A percentile compares a stretch with the other conserved stretches of the same genome.
phyloP scores from a whole-genome alignment of 2,329 filamentous ascomycete genomes.

The Cylindrodendrum hubeiense region DNA sequence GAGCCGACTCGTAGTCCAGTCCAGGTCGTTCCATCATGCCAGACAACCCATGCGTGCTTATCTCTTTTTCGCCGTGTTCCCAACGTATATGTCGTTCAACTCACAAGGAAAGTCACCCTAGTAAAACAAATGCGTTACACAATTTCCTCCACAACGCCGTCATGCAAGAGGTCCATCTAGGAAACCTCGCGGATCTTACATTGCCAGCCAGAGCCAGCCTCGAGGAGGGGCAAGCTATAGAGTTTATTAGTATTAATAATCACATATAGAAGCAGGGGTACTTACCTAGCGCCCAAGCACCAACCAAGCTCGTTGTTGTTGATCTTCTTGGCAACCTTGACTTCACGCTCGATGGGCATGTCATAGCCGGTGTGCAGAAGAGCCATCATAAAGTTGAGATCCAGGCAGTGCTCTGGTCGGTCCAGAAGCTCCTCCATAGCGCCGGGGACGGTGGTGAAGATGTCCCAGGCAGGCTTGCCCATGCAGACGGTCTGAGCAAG shows the following conservation, averaged over 20 bases:
- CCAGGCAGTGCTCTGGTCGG: conserved; percentile 91
- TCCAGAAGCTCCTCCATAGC: conserved; percentile 85
- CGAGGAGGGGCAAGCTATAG: conserved; percentile 82
- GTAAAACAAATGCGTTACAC: conserved; percentile 37
- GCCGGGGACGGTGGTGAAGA: conserved; percentile 81
- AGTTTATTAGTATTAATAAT: conserved; percentile 29
- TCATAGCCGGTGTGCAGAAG: conserved; percentile 96
- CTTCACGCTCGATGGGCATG: conserved; percentile 95
- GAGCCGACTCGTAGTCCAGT: conserved; percentile 33
- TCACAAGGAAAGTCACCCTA: conserved; percentile 32
- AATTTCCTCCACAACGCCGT: conserved; percentile 42
- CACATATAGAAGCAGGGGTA: conserved; percentile 1
- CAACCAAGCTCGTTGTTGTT: conserved; percentile 96
- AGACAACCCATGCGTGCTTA: conserved; percentile 23
- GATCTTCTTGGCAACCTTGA: conserved; percentile 99
- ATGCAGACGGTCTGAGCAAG: conserved; percentile 87
- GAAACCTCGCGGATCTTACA: conserved; percentile 86
- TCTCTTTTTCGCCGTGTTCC: conserved; percentile 35
- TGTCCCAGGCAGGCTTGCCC: conserved; percentile 81
- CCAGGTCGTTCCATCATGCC: conserved; percentile 35
- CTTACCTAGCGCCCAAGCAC: conserved; percentile 96
- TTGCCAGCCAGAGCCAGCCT: conserved; percentile 86
- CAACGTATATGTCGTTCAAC: conserved; percentile 39
- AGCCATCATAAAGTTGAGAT: conserved; percentile 96
- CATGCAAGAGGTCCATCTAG: conserved; percentile 52